Evolutionary conservation across 768 basidiomycete species (phyloP), one percentile per base, ranked within the genome.

Genomic region (Gyrodon lividus): DNA sequence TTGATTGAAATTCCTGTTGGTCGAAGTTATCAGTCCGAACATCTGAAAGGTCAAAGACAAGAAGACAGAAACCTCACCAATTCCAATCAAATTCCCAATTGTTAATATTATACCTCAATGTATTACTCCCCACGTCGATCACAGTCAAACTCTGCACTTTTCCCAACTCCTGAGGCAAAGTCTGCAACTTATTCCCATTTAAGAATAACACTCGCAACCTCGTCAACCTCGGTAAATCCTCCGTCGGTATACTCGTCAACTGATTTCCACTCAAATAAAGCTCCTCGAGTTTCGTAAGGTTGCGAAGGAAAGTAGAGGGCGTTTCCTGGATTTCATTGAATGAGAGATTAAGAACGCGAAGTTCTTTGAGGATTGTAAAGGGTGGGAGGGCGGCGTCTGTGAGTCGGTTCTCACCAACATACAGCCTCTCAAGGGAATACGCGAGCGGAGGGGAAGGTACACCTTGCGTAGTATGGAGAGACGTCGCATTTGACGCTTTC

Each of bases 51-150:
- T 38, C 3, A 10, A 6, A 51, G 28, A 23, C 35, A 30, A 34
- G 24, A 42, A 54, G 28, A 37, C 19, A 24, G 19, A 39, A 31
- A 14, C 20, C 82, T 43, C 57, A 96, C 96, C 97, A 98, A 67
- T 99, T 98, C 95, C 95, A 98, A 71, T 99, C 97, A 68, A 94
- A 98, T 67, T 96, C 92, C 87, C 87, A 94, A 63, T 99, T 99
- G 59, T 92, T 89, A 59, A 97, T 93, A 66, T 98, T 99, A 71
- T 98, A 98, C 78, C 89, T 92, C 70, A 99, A 75, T 47, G 83
- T 70, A 67, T 99, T 99, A 67, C 87, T 94, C 6, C 97, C 95
- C 5, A 90, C 95, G 64, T 99, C 97, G 59, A 99, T 76, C 28
- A 89, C 82, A 47, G 77, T 80, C 62, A 99, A 72, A 42, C 79